Evolutionary conservation across 352 stramenopile species (phyloP).

Genomic region (Globisporangium camurandrum): DNA sequence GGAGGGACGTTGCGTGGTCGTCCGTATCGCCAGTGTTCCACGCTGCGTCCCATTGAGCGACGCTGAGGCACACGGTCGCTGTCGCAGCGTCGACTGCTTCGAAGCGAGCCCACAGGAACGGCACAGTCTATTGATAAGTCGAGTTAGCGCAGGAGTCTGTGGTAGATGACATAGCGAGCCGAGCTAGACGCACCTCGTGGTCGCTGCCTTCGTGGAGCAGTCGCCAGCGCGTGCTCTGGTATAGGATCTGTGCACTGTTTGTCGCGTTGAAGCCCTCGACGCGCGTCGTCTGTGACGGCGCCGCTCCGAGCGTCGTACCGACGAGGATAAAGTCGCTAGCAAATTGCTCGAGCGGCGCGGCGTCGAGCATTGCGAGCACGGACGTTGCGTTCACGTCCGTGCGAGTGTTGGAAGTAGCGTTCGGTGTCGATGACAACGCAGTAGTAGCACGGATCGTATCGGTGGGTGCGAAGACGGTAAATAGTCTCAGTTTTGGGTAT

Average conservation of each 20-base stretch:
- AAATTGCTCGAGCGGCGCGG: slow-evolving; percentile 1
- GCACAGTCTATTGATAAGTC: slow-evolving; percentile 4
- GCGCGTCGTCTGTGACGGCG: not conserved
- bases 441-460: too few species aligned
- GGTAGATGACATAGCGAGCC: too few species aligned
- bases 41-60: slow-evolving; percentile 20
- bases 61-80: slow-evolving; percentile 15
- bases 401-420: too few species aligned
- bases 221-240: slow-evolving; percentile 8
- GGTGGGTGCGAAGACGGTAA: not conserved
- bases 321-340: slow-evolving; percentile 14
- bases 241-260: slow-evolving; percentile 8
- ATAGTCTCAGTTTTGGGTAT: not conserved
- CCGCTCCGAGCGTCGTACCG: not conserved
- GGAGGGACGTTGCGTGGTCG: not conserved
- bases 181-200: slow-evolving; percentile 5
- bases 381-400: too few species aligned
- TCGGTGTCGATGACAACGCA: too few species aligned
- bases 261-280: slow-evolving; percentile 4
- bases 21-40: slow-evolving; percentile 9
- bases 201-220: slow-evolving; percentile 11
- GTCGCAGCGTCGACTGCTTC: not conserved
- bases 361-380: not conserved
- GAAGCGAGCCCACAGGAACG: slow-evolving; percentile 25
- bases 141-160: too few species aligned